These are phyloP conservation scores for barley (Hordeum vulgare) DNA, from an alignment of 176 grass and related monocot genomes.

Conservation along the genomic window DNA sequence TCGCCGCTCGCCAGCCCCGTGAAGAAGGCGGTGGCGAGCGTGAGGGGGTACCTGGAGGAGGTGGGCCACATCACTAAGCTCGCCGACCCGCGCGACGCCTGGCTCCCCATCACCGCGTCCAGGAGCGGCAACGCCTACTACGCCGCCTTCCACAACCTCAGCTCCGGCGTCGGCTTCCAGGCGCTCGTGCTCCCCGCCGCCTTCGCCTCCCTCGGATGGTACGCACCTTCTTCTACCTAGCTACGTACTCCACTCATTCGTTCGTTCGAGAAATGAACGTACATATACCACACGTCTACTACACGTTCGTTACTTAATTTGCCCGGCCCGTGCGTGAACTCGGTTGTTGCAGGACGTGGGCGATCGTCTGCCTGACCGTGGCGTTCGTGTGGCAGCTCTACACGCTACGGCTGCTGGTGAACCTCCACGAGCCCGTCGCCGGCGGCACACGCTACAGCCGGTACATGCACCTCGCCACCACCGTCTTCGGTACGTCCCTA, in stretches of 20 bases:
- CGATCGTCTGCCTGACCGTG: constrained; percentile 54
- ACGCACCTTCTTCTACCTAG: background rate
- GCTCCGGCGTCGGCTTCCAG: constrained; percentile 96
- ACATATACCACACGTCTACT: too few relatives aligned
- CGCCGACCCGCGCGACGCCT: constrained; percentile 70
- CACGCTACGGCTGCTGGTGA: constrained; percentile 82
- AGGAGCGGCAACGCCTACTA: constrained; percentile 90
- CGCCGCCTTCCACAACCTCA: constrained; percentile 94
- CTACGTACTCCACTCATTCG: background rate
- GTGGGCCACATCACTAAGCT: constrained; percentile 62
- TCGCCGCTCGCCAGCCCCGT: constrained; percentile 57
- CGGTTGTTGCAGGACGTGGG: constrained; percentile 69
- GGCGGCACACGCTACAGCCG: constrained; percentile 69
- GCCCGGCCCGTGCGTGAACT: background rate
- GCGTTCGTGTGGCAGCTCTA: constrained; percentile 93
- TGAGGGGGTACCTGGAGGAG: constrained; percentile 60
- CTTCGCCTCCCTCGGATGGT: constrained; percentile 87
- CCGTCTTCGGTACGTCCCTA: constrained; percentile 49
- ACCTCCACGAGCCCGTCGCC: constrained; percentile 80
- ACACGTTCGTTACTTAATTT: background rate
- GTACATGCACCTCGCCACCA: constrained; percentile 67
- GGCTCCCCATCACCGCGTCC: constrained; percentile 99
- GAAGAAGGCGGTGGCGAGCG: constrained; percentile 61
- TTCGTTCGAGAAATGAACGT: background rate
- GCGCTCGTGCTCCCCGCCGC: constrained; percentile 76